Evolutionary conservation across 768 basidiomycete genomes (phyloP).

Genomic region (Suillus alpinus): DNA sequence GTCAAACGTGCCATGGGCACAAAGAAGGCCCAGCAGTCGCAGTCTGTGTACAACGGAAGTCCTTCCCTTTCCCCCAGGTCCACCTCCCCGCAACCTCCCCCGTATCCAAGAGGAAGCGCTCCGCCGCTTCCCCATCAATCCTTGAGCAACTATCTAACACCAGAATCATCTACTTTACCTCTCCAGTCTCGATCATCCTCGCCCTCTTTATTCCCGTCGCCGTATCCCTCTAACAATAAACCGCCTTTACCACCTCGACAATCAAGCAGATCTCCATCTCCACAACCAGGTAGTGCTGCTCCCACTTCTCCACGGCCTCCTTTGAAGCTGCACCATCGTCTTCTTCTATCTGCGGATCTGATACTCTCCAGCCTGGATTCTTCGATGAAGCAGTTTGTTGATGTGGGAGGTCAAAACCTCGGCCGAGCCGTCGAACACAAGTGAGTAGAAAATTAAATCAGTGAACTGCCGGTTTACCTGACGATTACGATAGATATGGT

Average conservation of each 20-base stretch:
- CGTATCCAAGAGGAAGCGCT: background rate
- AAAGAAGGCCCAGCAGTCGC: constrained; percentile 24
- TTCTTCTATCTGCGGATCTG: constrained; percentile 64
- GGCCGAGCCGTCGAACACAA: constrained; percentile 56
- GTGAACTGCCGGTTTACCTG: background rate
- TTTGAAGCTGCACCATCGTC: constrained; percentile 42
- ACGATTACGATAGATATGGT: constrained; percentile 46
- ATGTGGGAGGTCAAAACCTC: constrained; percentile 46
- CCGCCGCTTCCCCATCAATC: background rate
- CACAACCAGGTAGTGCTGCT: constrained; percentile 12
- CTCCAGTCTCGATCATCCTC: constrained; percentile 7
- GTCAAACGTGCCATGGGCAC: constrained; percentile 54
- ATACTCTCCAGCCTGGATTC: constrained; percentile 63
- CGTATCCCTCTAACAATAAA: constrained; percentile 6
- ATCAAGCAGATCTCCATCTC: constrained; percentile 5
- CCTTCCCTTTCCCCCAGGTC: constrained; percentile 5
- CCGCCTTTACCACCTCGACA: constrained; percentile 20
- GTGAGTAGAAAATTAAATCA: constrained; percentile 29
- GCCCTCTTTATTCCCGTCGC: background rate
- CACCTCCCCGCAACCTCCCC: background rate
- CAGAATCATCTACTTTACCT: constrained; percentile 3
- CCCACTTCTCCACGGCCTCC: constrained; percentile 5
- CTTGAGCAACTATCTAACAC: constrained; percentile 5
- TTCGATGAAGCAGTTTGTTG: constrained; percentile 50
- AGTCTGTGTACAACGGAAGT: background rate